These are phyloP conservation scores for Trichomonascus vanleenenianus DNA, from an alignment of 805 yeast genomes.

Conservation along the genomic window DNA sequence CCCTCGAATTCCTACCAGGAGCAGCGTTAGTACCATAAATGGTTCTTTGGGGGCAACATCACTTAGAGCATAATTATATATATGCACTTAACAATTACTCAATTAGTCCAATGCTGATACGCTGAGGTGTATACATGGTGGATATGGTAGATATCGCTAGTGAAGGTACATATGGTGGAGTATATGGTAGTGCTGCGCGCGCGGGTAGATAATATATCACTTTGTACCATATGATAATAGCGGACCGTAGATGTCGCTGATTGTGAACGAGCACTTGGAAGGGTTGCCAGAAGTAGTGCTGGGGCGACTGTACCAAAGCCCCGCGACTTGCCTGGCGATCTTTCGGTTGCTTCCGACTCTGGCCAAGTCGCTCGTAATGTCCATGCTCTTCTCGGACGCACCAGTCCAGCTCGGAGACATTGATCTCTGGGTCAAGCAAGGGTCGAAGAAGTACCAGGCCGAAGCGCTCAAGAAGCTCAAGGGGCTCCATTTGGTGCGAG, in stretches of 20 bases:
- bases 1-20: too few species aligned
- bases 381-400: slow-evolving; percentile 74
- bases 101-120: too few species aligned
- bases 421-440: slow-evolving; percentile 66
- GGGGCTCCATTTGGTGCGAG: slow-evolving; percentile 66
- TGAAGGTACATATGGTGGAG: too few species aligned
- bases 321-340: slow-evolving; percentile 94
- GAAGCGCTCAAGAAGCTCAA: slow-evolving; percentile 76
- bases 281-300: slow-evolving; percentile 85
- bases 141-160: too few species aligned
- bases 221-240: too few species aligned
- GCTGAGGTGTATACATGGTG: too few species aligned
- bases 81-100: too few species aligned
- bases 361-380: slow-evolving; percentile 83
- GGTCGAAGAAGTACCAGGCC: slow-evolving; percentile 45
- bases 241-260: too few species aligned
- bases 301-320: slow-evolving; percentile 69
- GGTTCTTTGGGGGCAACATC: too few species aligned
- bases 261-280: slow-evolving; percentile 82
- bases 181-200: too few species aligned
- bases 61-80: too few species aligned
- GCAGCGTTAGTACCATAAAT: too few species aligned
- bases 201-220: not conserved
- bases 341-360: slow-evolving; percentile 80
- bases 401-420: slow-evolving; percentile 61